These are phyloP conservation scores for Rhizoclosmatium globosum DNA, from an alignment of 192 early-diverging fungal genomes.

Conservation along the genomic window DNA sequence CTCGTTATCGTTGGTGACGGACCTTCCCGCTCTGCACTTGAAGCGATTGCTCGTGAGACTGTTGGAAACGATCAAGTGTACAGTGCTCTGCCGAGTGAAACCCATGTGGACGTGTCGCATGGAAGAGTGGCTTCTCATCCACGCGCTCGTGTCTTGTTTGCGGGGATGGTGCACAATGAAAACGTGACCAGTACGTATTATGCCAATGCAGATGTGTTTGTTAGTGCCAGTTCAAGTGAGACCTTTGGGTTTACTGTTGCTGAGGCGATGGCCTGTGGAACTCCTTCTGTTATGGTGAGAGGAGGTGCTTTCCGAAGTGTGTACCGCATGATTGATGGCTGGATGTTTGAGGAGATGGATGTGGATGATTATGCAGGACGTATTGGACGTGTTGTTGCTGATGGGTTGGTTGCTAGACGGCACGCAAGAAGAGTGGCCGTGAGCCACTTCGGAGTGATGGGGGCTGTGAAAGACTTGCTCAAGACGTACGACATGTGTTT, in stretches of 20 bases:
- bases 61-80: conserved; percentile 49
- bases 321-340: conserved; percentile 58
- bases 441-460: conserved; percentile 40
- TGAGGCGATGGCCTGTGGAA: conserved; percentile 61
- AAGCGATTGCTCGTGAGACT: conserved; percentile 42
- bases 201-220: conserved; percentile 55
- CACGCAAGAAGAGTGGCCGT: conserved; percentile 46
- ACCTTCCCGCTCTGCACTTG: conserved; percentile 43
- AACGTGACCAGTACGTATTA: conserved; percentile 46
- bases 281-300: conserved; percentile 56
- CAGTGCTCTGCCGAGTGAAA: neutral
- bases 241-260: conserved; percentile 68
- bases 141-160: conserved; percentile 52
- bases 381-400: conserved; percentile 22
- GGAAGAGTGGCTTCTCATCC: neutral
- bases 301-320: conserved; percentile 54
- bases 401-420: conserved; percentile 29
- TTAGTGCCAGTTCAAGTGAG: conserved; percentile 59
- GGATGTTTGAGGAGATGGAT: conserved; percentile 61
- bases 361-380: conserved; percentile 49
- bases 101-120: conserved; percentile 5
- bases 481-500: conserved; percentile 45
- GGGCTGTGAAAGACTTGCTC: conserved; percentile 52
- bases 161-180: conserved; percentile 58
- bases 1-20: conserved; percentile 63